Evolutionary conservation across 805 yeast genomes (phyloP), one percentile per base, ranked within the genome.

Genomic region (Pichia heedii): DNA sequence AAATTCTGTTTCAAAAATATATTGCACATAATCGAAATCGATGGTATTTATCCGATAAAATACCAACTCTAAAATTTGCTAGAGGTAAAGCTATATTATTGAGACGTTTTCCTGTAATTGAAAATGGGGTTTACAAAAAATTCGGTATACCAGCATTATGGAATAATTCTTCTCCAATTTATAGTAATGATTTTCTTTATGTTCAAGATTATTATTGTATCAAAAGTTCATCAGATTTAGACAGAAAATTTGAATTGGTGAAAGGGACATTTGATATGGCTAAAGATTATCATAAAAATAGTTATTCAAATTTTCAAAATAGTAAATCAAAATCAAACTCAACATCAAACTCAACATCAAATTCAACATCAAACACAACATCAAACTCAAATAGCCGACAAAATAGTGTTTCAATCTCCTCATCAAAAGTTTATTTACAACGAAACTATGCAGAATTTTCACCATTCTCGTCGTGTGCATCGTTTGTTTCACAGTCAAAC

Each of bases 161-260:
- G 89, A 52, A 61, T 27, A 79, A 80, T 62, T 80, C 81, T 60
- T 71, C 82, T 49, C 68, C 76, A 9, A 75, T 75, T 47, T 86
- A 80, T 53, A 85, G 80, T 56, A 66, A 81, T 42, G 84, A 83
- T 11, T 30, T 54, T 3, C 66, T 79, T 54, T 75, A 72, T 21
- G 84, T 83, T 16, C 93, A 84, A 62, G 93, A 84, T 60, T 82
- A 70, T 66, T 80, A 84, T 62, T 88, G 81, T 57, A 67, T 84
- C 45, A 66, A 69, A 46, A 58, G 62, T 33, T 68, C 63, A 9
- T 67, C 65, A 8, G 86, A 77, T 52, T 71, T 82, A 45, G 58
- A 68, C 16, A 74, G 69, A 53, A 84, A 84, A 58, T 69, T 75
- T 18, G 62, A 63, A 10, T 77, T 74, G 53, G 76, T 83, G 49